phyloP scores from a whole-genome alignment of 495 filamentous ascomycete genomes.

The Penicillium waksmanii region DNA sequence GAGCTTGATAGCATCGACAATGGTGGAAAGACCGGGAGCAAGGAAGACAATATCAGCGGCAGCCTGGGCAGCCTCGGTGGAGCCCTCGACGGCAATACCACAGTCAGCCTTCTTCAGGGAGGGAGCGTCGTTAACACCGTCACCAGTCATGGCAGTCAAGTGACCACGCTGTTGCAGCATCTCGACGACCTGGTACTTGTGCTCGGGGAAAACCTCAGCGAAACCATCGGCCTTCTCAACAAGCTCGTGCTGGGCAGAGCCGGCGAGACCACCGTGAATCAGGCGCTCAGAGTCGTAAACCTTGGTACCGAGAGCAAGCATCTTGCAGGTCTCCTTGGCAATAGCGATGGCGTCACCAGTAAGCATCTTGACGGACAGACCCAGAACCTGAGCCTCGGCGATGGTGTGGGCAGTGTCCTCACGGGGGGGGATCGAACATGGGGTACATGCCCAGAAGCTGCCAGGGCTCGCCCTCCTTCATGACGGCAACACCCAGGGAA shows the following conservation, averaged over 20 bases:
- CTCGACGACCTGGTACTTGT: conserved; percentile 80
- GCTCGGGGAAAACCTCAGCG: conserved; percentile 76
- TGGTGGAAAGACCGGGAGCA: conserved; percentile 74
- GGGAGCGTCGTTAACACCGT: conserved; percentile 75
- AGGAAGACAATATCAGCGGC: conserved; percentile 82
- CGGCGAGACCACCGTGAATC: conserved; percentile 74
- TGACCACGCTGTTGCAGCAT: conserved; percentile 76
- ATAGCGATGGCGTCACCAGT: conserved; percentile 81
- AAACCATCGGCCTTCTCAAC: conserved; percentile 78
- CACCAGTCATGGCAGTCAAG: conserved; percentile 77
- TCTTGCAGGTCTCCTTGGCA: conserved; percentile 81
- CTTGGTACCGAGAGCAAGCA: conserved; percentile 76
- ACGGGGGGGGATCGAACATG: conserved; percentile 77
- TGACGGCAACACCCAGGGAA: conserved; percentile 75
- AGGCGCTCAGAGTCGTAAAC: conserved; percentile 77
- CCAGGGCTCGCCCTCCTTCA: conserved; percentile 69
- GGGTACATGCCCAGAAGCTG: conserved; percentile 74
- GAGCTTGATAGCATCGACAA: conserved; percentile 78
- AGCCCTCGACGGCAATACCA: conserved; percentile 79
- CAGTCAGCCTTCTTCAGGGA: conserved; percentile 75
- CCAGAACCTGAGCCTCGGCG: conserved; percentile 73
- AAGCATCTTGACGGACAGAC: conserved; percentile 79
- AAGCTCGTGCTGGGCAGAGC: conserved; percentile 74
- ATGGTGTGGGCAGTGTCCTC: conserved; percentile 80
- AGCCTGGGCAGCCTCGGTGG: conserved; percentile 75